Percentiles rank a stretch among this genome's conserved stretches.
phyloP scores from a whole-genome alignment of 129 eudicot genomes.

The Helianthus tuberosus region DNA sequence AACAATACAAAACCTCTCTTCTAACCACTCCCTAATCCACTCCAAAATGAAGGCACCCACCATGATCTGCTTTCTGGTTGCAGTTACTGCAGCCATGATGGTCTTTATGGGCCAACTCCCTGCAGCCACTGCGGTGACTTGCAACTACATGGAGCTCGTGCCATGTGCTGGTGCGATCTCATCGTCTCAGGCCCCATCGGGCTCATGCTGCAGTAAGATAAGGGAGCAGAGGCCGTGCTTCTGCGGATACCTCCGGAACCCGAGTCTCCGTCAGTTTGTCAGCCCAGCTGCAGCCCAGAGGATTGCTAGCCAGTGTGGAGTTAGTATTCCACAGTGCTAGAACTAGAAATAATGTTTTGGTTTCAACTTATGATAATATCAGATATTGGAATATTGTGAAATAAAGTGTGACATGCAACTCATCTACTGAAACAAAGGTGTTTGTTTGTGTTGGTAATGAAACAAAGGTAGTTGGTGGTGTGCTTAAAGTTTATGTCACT shows the following conservation, averaged over 20 bases:
- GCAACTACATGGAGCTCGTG: constrained; percentile 34
- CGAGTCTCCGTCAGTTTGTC: constrained; percentile 21
- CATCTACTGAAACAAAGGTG: background rate
- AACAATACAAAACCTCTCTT: constrained; percentile 14
- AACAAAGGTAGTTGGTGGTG: background rate
- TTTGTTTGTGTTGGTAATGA: background rate
- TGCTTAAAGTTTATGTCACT: background rate
- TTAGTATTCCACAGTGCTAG: constrained; percentile 33
- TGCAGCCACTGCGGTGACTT: constrained; percentile 21
- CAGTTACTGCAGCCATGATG: background rate
- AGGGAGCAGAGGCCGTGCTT: constrained; percentile 35
- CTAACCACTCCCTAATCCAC: background rate
- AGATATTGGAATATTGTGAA: background rate
- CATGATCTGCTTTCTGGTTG: constrained; percentile 12
- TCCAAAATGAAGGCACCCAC: constrained; percentile 27
- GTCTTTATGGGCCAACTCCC: constrained; percentile 18
- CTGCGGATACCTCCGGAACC: constrained; percentile 33
- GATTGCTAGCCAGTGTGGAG: constrained; percentile 35
- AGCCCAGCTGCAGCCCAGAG: constrained; percentile 30
- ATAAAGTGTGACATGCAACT: background rate
- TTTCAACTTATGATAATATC: background rate
- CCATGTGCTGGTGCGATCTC: constrained; percentile 30
- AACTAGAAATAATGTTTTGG: constrained; percentile 15
- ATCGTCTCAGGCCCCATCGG: constrained; percentile 15
- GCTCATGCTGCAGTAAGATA: constrained; percentile 25